A percentile compares a stretch with the other conserved stretches of the same genome.
phyloP scores from a whole-genome alignment of 2,329 filamentous ascomycete genomes.

The Davidsoniella neocaledoniae region DNA sequence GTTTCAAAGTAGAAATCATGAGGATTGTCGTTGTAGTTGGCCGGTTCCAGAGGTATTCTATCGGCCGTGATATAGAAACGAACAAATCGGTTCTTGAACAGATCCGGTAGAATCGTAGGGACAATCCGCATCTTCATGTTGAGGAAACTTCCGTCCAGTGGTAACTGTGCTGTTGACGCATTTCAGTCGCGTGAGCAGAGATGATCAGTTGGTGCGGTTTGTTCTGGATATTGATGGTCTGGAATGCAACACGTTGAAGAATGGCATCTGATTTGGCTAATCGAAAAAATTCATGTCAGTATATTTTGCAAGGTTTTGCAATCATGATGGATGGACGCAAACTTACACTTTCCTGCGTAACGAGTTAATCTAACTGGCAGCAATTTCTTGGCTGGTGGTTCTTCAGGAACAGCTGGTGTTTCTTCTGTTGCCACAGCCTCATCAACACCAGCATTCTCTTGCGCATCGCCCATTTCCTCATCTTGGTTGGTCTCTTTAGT shows the following conservation, averaged over 20 bases:
- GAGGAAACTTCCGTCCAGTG: slow-evolving; percentile 10
- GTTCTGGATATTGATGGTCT: slow-evolving; percentile 56
- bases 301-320: background rate
- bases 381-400: slow-evolving; percentile 7
- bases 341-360: slow-evolving; percentile 10
- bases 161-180: slow-evolving; percentile 11
- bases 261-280: slow-evolving; percentile 5
- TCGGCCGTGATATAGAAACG: slow-evolving; percentile 25
- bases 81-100: slow-evolving; percentile 12
- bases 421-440: background rate
- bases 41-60: slow-evolving; percentile 38
- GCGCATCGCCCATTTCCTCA: background rate
- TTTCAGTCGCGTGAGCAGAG: slow-evolving; percentile 8
- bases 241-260: slow-evolving; percentile 18
- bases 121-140: slow-evolving; percentile 12
- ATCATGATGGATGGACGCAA: background rate
- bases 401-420: background rate
- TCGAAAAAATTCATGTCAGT: background rate
- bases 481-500: background rate
- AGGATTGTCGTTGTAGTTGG: slow-evolving; percentile 36
- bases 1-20: slow-evolving; percentile 60
- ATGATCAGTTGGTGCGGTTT: slow-evolving; percentile 51
- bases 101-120: slow-evolving; percentile 3
- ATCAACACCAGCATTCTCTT: background rate
- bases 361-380: slow-evolving; percentile 8